Conservation (phyloP, 345 rosid genomes). For the Hibiscus syriacus region DNA sequence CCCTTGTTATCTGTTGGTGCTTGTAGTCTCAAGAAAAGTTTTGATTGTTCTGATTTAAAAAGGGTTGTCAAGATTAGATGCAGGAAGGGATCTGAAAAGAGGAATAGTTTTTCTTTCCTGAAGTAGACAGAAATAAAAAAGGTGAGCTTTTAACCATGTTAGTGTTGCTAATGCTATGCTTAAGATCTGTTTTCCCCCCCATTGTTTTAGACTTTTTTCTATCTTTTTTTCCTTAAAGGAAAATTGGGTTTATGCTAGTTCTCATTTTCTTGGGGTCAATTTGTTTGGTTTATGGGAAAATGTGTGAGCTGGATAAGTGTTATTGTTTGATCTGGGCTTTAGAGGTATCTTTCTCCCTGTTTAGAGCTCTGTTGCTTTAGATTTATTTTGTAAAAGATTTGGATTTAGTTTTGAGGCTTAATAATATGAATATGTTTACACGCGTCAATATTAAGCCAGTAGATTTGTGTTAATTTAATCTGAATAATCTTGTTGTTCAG, state of each 20-base stretch:
- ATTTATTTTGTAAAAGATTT: not conserved
- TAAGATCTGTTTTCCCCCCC: not conserved
- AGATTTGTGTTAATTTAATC: not conserved
- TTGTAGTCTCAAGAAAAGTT: too few relatives aligned
- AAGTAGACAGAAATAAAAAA: not conserved
- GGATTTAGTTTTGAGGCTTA: not conserved
- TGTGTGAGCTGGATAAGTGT: not conserved
- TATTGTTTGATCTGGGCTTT: not conserved
- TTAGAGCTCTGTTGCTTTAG: not conserved
- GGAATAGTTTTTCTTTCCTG: not conserved
- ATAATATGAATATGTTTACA: not conserved
- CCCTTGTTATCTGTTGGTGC: not conserved
- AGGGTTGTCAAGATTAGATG: conserved; percentile 6
- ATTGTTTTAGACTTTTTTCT: conserved; percentile 7
- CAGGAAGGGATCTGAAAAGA: not conserved
- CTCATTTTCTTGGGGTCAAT: not conserved
- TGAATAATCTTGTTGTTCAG: not conserved
- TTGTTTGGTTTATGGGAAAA: conserved; percentile 10
- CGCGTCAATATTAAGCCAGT: not conserved
- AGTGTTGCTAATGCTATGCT: not conserved
- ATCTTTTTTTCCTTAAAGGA: conserved; percentile 9
- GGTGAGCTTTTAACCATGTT: conserved; percentile 5
- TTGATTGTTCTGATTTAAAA: not conserved
- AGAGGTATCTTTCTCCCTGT: not conserved
- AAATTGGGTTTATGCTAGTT: not conserved